Base-by-base conservation (phyloP, 345 rosid genomes). In the Citrus hindsii region DNA sequence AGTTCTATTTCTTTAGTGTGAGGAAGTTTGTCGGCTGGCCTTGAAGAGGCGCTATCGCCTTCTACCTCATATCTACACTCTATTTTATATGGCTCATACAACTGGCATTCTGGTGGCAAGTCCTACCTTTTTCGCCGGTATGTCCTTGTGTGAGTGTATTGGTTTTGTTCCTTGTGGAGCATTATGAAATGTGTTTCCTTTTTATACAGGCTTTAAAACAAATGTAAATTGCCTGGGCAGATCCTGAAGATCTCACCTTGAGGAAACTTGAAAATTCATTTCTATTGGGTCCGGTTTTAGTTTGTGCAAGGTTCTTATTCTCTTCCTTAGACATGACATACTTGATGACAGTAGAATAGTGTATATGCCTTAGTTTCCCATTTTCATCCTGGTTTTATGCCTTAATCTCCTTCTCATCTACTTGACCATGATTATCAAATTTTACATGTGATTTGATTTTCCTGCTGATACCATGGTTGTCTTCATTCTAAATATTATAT, bases 11-110 rank as follows among this genome's bases (percentile, higher is more conserved):
- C 58, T 28, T 28, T 84, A 95, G 98, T 93, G 98, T 76, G 98
- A 95, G 82, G 97, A 93, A 83, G 97, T 95, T 65, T 93, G 98
- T 21, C 92, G 98, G 75, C 85, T 92, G 8, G 98, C 98, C 74
- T 78, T 95, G 85, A 92, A 81, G 89, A 90, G 98, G 87, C 97
- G 98, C 61, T 95, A 95, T 84, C 89, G 90, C 77, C 89, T 95
- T 68, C 76, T 95, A 79, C 97, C 95, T 55, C 94, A 90, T 84
- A 84, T 93, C 77, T 93, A 95, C 82, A 95, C 98, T 60, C 85
- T 95, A 37, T 92, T 93, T 79, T 93, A 93, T 86, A 37, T 83
- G 82, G 92, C 98, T n/a, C 98, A 95, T 83, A 92, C 86, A 33
- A 83, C 79, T 46, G 97, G 98, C 69, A 84, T 88, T 81, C 93